These are phyloP conservation scores for Colletotrichum ledebouriae DNA, from an alignment of 2,329 filamentous ascomycete species.

Conservation along the genomic window DNA sequence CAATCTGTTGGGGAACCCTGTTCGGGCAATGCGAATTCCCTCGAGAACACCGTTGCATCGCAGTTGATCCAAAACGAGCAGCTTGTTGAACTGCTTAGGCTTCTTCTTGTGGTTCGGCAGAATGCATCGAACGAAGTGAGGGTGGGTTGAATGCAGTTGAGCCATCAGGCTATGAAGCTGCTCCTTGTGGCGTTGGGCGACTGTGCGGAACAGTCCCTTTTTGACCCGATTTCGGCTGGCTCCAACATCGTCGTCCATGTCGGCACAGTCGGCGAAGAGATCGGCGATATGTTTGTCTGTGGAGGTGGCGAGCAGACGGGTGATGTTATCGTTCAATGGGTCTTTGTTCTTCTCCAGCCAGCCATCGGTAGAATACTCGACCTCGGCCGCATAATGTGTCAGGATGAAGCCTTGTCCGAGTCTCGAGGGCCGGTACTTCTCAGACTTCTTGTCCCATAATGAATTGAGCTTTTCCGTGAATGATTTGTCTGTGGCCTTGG, in stretches of 20 bases:
- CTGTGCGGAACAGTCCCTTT: constrained; percentile 96
- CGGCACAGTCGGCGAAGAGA: constrained; percentile 90
- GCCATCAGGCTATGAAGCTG: constrained; percentile 97
- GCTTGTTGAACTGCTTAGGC: constrained; percentile 90
- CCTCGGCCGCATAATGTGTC: constrained; percentile 97
- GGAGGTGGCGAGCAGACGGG: constrained; percentile 85
- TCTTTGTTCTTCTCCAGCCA: constrained; percentile 99
- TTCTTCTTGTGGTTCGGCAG: constrained; percentile 98
- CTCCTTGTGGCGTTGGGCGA: constrained; percentile 97
- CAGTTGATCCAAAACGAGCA: constrained; percentile 96
- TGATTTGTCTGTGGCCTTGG: constrained; percentile 95
- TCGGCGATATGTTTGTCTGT: constrained; percentile 85
- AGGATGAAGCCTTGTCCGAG: constrained; percentile 93
- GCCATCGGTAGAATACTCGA: constrained; percentile 94
- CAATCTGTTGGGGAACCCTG: constrained; percentile 94
- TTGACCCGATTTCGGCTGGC: constrained; percentile 86
- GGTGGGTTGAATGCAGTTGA: constrained; percentile 94
- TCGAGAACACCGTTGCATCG: constrained; percentile 99
- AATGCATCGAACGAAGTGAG: constrained; percentile 98
- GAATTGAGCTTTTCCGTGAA: constrained; percentile 99
- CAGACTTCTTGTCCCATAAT: constrained; percentile 95
- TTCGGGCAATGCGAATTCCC: constrained; percentile 95
- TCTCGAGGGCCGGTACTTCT: constrained; percentile 90
- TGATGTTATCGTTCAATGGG: constrained; percentile 96
- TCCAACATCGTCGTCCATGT: constrained; percentile 79